Percentiles rank a stretch among this genome's conserved stretches.
These are phyloP conservation scores for Margaritispora aquatica DNA, from an alignment of 495 filamentous ascomycete genomes.

Conservation along the genomic window DNA sequence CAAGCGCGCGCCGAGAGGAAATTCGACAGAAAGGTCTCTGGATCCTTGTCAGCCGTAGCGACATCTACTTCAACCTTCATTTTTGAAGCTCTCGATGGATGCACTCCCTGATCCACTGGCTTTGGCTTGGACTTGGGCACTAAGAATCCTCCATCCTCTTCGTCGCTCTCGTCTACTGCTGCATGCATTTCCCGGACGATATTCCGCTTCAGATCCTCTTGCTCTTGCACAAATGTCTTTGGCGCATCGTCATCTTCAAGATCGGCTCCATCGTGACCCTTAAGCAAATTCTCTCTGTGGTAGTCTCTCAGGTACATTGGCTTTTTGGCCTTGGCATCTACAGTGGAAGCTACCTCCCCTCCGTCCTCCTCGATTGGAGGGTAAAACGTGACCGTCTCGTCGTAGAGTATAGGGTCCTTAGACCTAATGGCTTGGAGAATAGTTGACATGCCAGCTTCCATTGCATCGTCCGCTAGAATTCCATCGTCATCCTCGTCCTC, in stretches of 20 bases:
- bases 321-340: constrained; percentile 56
- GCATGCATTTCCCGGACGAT: constrained; percentile 77
- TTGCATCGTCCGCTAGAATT: constrained; percentile 67
- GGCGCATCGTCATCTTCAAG: constrained; percentile 45
- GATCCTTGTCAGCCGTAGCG: constrained; percentile 79
- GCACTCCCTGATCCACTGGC: constrained; percentile 28
- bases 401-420: constrained; percentile 88
- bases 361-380: constrained; percentile 49
- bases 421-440: constrained; percentile 79
- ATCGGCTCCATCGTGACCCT: constrained; percentile 48
- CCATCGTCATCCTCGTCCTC: constrained; percentile 90
- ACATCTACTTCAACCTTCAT: constrained; percentile 52
- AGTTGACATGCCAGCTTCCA: constrained; percentile 81
- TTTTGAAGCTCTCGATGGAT: constrained; percentile 37
- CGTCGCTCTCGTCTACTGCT: constrained; percentile 41
- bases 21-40: constrained; percentile 82
- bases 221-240: constrained; percentile 77
- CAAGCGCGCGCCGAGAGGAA: constrained; percentile 88
- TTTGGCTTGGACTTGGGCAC: constrained; percentile 36
- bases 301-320: constrained; percentile 86
- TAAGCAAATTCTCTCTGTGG: constrained; percentile 77
- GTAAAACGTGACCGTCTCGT: constrained; percentile 73
- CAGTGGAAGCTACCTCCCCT: constrained; percentile 12
- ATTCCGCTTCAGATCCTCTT: constrained; percentile 68
- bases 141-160: constrained; percentile 67